Conservation (phyloP, 331 rosid genomes). For the Prunus yedoensis region DNA sequence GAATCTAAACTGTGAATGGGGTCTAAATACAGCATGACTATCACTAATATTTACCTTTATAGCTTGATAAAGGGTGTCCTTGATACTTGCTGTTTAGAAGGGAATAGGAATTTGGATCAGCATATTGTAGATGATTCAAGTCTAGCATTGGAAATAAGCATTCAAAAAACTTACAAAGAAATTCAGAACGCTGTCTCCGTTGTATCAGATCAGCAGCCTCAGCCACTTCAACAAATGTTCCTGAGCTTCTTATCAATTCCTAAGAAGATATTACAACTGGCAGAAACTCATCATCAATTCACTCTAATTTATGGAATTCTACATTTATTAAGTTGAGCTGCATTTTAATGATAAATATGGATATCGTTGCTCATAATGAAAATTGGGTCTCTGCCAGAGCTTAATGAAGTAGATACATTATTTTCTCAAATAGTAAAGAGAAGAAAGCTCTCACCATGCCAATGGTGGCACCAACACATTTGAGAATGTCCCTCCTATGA, state of each 20-base stretch:
- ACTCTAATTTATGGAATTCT: constrained; percentile 30
- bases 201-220: constrained; percentile 91
- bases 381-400: too few species aligned
- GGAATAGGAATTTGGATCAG: constrained; percentile 30
- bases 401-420: too few species aligned
- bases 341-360: too few species aligned
- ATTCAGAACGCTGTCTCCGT: constrained; percentile 87
- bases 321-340: too few species aligned
- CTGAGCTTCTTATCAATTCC: constrained; percentile 65
- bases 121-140: background rate
- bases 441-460: constrained; percentile 65
- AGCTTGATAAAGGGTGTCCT: constrained; percentile 56
- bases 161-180: constrained; percentile 58
- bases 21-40: background rate
- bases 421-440: background rate
- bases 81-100: constrained; percentile 58
- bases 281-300: constrained; percentile 72
- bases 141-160: constrained; percentile 19
- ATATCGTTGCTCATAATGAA: too few species aligned
- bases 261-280: constrained; percentile 58
- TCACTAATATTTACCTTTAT: constrained; percentile 52
- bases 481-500: constrained; percentile 67
- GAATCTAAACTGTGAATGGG: background rate
- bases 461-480: constrained; percentile 59
- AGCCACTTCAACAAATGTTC: constrained; percentile 53